Percentiles rank a stretch among this genome's conserved stretches.
Conservation (phyloP, 108 stramenopile genomes). For the Nannochloropsis granulata region DNA sequence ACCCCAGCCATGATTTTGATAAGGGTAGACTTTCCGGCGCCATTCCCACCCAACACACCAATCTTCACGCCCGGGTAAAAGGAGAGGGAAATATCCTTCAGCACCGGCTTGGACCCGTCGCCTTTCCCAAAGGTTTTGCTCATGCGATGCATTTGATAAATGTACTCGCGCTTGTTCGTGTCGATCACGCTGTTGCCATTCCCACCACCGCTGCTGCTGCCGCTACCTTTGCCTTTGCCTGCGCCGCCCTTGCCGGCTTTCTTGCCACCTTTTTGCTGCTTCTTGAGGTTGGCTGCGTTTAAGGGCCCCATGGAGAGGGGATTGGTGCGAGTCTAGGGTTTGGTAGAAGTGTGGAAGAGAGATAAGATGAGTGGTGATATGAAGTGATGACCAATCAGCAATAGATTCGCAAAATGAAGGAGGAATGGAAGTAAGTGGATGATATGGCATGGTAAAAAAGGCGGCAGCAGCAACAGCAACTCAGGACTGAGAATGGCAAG, state of each 20-base stretch:
- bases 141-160: conserved; percentile 14
- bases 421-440: no score
- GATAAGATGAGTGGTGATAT: no score
- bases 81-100: conserved; percentile 6
- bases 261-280: neutral
- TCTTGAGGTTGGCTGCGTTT: neutral
- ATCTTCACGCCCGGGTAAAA: conserved; percentile 32
- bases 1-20: conserved; percentile 34
- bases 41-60: conserved; percentile 29
- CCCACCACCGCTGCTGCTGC: neutral
- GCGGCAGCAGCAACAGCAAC: no score
- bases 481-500: no score
- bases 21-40: conserved; percentile 30
- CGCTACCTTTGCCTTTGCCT: neutral
- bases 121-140: conserved; percentile 14
- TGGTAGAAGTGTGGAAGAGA: no score
- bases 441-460: no score
- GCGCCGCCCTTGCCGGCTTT: neutral
- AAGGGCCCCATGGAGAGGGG: neutral
- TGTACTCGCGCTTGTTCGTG: neutral
- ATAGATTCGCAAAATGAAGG: no score
- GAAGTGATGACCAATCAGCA: no score
- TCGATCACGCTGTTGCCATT: neutral
- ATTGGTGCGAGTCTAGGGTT: neutral
- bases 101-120: conserved; percentile 1